Evolutionary conservation across 148 eudicot genomes (phyloP).

Genomic region (Vaccinium macrocarpon): DNA sequence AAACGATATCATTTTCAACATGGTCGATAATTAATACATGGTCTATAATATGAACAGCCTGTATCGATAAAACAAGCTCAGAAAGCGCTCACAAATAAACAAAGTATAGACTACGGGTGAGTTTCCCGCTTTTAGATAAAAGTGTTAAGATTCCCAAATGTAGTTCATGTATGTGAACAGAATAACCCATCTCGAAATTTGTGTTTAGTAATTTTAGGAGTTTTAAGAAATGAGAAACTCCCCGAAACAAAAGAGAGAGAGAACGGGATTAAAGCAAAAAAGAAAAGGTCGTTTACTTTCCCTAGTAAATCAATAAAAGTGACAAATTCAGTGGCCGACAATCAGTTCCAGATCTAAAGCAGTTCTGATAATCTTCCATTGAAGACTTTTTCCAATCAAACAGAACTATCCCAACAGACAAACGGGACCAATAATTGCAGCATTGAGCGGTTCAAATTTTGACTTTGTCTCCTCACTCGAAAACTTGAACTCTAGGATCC

Average conservation of each 20-base stretch:
- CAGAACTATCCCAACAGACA: not conserved
- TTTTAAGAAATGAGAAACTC: no score
- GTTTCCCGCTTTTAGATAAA: no score
- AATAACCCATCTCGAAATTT: no score
- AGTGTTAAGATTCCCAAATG: no score
- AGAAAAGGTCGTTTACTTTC: constrained; percentile 22
- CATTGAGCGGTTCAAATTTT: not conserved
- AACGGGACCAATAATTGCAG: not conserved
- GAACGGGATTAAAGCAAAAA: constrained; percentile 25
- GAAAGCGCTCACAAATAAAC: not conserved
- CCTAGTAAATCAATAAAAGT: constrained; percentile 2
- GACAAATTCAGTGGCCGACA: constrained; percentile 22
- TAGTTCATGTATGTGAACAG: no score
- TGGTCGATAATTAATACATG: not conserved
- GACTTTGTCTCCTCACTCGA: no score
- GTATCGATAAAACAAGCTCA: not conserved
- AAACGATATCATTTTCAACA: not conserved
- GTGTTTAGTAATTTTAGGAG: no score
- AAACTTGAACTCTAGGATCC: not conserved
- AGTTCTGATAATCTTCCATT: constrained; percentile 9
- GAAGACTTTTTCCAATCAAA: constrained; percentile 5
- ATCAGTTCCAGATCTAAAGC: constrained; percentile 32
- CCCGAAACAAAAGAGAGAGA: not conserved
- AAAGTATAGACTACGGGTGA: not conserved
- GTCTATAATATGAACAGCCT: not conserved